Conservation (phyloP, 1,284 basidiomycete genomes). For the Cutaneotrichosporon sp. region DNA sequence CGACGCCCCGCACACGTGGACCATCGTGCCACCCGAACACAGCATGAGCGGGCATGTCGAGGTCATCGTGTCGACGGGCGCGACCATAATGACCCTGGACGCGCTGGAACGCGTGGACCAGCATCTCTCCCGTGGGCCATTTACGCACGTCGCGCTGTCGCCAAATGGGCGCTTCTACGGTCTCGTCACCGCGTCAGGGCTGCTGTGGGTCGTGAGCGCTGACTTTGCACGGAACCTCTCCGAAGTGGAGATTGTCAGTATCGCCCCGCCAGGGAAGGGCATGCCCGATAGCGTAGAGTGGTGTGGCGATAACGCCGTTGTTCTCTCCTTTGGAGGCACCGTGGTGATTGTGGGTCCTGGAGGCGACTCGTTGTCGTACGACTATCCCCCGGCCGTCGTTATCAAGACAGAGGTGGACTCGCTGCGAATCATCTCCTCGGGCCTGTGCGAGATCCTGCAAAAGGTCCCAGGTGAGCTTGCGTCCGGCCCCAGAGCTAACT, state of each 20-base stretch:
- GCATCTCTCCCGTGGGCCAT: conserved; percentile 81
- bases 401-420: conserved; percentile 83
- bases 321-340: conserved; percentile 71
- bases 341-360: conserved; percentile 85
- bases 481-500: background rate
- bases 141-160: conserved; percentile 76
- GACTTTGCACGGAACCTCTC: conserved; percentile 86
- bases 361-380: conserved; percentile 80
- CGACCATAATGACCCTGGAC: conserved; percentile 72
- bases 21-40: conserved; percentile 76
- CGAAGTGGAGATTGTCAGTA: conserved; percentile 62
- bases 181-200: conserved; percentile 65
- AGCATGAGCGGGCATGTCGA: conserved; percentile 81
- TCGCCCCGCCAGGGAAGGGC: conserved; percentile 36
- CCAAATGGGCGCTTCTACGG: conserved; percentile 92
- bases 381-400: conserved; percentile 69
- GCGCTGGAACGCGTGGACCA: conserved; percentile 78
- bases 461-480: conserved; percentile 70
- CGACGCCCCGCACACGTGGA: conserved; percentile 74
- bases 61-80: conserved; percentile 70
- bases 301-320: conserved; percentile 94
- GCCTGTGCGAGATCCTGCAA: conserved; percentile 82
- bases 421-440: conserved; percentile 70
- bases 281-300: conserved; percentile 68
- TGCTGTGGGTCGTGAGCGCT: conserved; percentile 85